A percentile compares a stretch with the other conserved stretches of the same genome.
Conservation (phyloP, 2,329 filamentous ascomycete species). For the Penicillium olsonii region DNA sequence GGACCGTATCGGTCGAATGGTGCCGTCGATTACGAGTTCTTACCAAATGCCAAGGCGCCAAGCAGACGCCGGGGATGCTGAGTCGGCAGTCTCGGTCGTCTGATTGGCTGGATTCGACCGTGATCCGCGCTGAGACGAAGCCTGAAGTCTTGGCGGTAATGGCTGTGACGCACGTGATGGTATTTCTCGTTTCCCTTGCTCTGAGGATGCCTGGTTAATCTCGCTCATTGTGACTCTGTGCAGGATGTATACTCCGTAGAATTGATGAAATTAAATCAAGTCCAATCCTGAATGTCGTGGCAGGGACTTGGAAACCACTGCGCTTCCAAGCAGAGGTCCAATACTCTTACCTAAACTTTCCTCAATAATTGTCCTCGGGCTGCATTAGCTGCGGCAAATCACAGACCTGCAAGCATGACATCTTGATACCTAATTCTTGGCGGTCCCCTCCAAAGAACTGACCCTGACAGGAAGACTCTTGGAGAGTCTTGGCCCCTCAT, state of each 20-base stretch:
- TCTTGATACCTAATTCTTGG: background rate
- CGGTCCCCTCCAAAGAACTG: background rate
- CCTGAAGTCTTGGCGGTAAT: slow-evolving; percentile 18
- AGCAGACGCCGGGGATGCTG: slow-evolving; percentile 11
- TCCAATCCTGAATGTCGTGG: too few species aligned
- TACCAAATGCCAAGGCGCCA: slow-evolving; percentile 28
- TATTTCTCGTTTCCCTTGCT: background rate
- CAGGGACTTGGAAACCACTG: too few species aligned
- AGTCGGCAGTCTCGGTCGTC: background rate
- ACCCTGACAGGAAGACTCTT: slow-evolving; percentile 3
- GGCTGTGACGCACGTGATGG: slow-evolving; percentile 12
- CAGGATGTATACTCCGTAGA: too few species aligned
- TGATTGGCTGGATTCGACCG: slow-evolving; percentile 13
- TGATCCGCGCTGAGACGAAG: slow-evolving; percentile 15
- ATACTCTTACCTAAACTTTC: slow-evolving; percentile 19
- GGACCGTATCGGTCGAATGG: slow-evolving; percentile 13
- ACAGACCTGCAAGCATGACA: slow-evolving; percentile 1
- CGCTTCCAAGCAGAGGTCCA: too few species aligned
- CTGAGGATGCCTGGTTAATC: too few species aligned
- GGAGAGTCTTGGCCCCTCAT: slow-evolving; percentile 6
- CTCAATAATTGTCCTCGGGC: slow-evolving; percentile 2
- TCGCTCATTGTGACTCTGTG: too few species aligned
- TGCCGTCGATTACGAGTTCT: slow-evolving; percentile 17
- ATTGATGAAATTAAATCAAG: too few species aligned
- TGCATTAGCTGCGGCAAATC: slow-evolving; percentile 4